phyloP scores from a whole-genome alignment of 768 basidiomycete genomes.

The Podaxis sp. region DNA sequence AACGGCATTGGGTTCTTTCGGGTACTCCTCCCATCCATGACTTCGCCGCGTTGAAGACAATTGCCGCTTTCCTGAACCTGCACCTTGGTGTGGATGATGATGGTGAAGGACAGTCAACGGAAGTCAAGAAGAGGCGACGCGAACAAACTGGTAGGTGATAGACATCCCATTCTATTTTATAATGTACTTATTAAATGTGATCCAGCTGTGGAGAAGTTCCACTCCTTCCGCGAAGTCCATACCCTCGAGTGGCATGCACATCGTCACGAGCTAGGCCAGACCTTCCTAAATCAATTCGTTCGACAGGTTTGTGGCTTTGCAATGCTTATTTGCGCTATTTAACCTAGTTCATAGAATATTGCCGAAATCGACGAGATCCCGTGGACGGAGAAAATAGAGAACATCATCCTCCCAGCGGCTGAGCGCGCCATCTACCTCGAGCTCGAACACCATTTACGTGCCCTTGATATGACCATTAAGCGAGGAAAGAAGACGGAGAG shows the following conservation, averaged over 20 bases:
- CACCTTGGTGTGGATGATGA: conserved; percentile 93
- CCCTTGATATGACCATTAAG: conserved; percentile 83
- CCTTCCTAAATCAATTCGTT: conserved; percentile 78
- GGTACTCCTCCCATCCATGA: conserved; percentile 93
- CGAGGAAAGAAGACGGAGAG: conserved; percentile 67
- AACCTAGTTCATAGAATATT: conserved; percentile 61
- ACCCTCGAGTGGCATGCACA: conserved; percentile 91
- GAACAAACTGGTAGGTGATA: conserved; percentile 76
- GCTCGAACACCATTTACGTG: conserved; percentile 88
- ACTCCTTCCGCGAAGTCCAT: conserved; percentile 94
- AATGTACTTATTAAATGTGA: conserved; percentile 14
- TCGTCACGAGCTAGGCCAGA: conserved; percentile 79
- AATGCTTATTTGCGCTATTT: not conserved
- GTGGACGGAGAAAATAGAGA: conserved; percentile 60
- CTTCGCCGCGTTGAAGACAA: conserved; percentile 88
- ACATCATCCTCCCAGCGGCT: conserved; percentile 81
- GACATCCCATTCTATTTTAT: not conserved
- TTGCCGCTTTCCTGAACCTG: conserved; percentile 83
- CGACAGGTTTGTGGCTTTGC: conserved; percentile 57
- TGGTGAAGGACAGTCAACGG: conserved; percentile 70
- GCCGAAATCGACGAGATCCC: conserved; percentile 97
- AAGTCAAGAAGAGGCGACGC: conserved; percentile 76
- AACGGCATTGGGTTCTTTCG: conserved; percentile 92
- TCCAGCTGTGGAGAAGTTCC: conserved; percentile 86
- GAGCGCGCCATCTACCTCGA: conserved; percentile 95